These are phyloP conservation scores for Hymenoscyphus repandus DNA, from an alignment of 2,329 filamentous ascomycete species.

Conservation along the genomic window DNA sequence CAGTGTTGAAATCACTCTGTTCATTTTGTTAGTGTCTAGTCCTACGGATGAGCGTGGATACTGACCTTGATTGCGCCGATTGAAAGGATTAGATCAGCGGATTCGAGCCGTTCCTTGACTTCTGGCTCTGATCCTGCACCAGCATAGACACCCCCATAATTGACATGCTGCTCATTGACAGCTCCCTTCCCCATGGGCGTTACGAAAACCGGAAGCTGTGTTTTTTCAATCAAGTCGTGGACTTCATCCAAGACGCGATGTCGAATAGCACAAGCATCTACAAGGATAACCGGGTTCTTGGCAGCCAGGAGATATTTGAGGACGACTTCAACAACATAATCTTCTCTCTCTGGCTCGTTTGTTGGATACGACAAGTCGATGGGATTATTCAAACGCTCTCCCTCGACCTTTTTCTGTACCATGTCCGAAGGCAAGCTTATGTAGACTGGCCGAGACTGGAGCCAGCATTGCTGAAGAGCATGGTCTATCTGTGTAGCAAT, in stretches of 20 bases:
- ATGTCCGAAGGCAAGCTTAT: conserved; percentile 80
- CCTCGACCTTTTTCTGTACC: conserved; percentile 70
- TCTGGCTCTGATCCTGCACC: conserved; percentile 67
- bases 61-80: conserved; percentile 56
- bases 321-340: conserved; percentile 78
- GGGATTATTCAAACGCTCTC: conserved; percentile 61
- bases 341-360: conserved; percentile 68
- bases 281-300: conserved; percentile 70
- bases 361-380: conserved; percentile 60
- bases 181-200: conserved; percentile 87
- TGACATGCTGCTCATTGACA: conserved; percentile 69
- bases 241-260: conserved; percentile 70
- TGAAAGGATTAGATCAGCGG: conserved; percentile 64
- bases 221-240: conserved; percentile 66
- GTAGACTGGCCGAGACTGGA: conserved; percentile 74
- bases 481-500: conserved; percentile 74
- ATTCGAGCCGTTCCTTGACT: conserved; percentile 60
- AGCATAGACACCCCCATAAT: conserved; percentile 79
- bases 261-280: conserved; percentile 78
- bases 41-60: not conserved
- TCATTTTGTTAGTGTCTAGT: not conserved
- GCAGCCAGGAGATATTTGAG: conserved; percentile 68
- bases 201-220: conserved; percentile 75
- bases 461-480: conserved; percentile 67
- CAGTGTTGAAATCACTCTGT: conserved; percentile 75